phyloP scores from a whole-genome alignment of 2,329 filamentous ascomycete species.

The Penicillium sp. region DNA sequence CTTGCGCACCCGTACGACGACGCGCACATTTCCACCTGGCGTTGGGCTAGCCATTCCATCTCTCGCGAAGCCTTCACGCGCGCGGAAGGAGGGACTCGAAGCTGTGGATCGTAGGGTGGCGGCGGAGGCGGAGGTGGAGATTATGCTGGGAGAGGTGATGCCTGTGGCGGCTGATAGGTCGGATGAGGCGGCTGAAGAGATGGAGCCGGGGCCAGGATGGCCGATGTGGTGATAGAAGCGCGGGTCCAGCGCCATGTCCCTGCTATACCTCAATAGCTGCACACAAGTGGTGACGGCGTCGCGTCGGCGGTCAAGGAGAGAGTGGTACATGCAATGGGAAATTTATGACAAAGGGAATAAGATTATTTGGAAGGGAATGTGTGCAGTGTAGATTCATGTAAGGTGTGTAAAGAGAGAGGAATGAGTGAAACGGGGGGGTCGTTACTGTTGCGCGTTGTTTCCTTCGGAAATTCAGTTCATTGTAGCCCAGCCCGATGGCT shows the following conservation, averaged over 20 bases:
- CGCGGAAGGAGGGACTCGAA: constrained; percentile 76
- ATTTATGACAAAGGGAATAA: constrained; percentile 12
- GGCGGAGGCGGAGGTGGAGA: constrained; percentile 39
- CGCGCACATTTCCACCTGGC: constrained; percentile 73
- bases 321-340: constrained; percentile 43
- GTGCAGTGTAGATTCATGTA: background rate
- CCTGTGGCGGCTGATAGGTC: constrained; percentile 35
- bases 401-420: background rate
- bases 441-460: constrained; percentile 25
- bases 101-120: constrained; percentile 60
- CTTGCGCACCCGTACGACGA: constrained; percentile 77
- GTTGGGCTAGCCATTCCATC: constrained; percentile 49
- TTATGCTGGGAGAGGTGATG: constrained; percentile 39
- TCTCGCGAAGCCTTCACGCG: constrained; percentile 66
- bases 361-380: constrained; percentile 1
- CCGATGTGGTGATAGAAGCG: constrained; percentile 41
- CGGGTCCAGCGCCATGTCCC: constrained; percentile 44
- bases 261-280: constrained; percentile 41
- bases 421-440: constrained; percentile 13
- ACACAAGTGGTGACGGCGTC: constrained; percentile 41
- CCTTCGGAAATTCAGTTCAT: constrained; percentile 12
- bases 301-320: constrained; percentile 40
- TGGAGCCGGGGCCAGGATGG: constrained; percentile 34
- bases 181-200: constrained; percentile 36
- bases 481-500: background rate